phyloP scores from a whole-genome alignment of 305 asterid genomes.

The Vinca major region DNA sequence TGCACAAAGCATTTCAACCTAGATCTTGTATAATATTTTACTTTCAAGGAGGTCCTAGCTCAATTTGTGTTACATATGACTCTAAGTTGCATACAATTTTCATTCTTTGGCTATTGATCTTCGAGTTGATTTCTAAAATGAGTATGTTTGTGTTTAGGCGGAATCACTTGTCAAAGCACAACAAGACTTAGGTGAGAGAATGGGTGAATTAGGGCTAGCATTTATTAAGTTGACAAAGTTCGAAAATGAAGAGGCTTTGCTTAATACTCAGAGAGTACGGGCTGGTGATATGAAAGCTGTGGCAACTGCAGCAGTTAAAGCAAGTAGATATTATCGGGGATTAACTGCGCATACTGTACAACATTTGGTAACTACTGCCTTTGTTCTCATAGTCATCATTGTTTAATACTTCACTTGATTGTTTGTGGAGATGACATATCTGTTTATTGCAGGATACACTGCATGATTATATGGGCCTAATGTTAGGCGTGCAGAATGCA shows the following conservation, averaged over 20 bases:
- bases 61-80: background rate
- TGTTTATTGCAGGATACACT: constrained; percentile 53
- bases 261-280: constrained; percentile 54
- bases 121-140: background rate
- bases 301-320: constrained; percentile 85
- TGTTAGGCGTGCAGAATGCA: constrained; percentile 68
- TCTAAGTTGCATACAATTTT: background rate
- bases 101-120: background rate
- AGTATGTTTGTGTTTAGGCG: constrained; percentile 42
- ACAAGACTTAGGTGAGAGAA: constrained; percentile 75
- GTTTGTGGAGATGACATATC: constrained; percentile 1
- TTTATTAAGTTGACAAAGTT: constrained; percentile 74
- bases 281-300: constrained; percentile 73
- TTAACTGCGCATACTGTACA: constrained; percentile 63
- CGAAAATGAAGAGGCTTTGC: constrained; percentile 61
- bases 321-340: constrained; percentile 71
- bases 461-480: constrained; percentile 83
- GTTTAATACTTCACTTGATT: background rate
- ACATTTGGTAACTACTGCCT: constrained; percentile 53
- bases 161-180: constrained; percentile 84
- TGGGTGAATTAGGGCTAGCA: constrained; percentile 87
- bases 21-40: background rate
- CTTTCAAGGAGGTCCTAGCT: background rate
- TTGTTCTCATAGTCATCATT: constrained; percentile 1
- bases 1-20: background rate